Base-by-base conservation (phyloP, 1,139 yeast species). In the Blastobotrys buckinghamii region DNA sequence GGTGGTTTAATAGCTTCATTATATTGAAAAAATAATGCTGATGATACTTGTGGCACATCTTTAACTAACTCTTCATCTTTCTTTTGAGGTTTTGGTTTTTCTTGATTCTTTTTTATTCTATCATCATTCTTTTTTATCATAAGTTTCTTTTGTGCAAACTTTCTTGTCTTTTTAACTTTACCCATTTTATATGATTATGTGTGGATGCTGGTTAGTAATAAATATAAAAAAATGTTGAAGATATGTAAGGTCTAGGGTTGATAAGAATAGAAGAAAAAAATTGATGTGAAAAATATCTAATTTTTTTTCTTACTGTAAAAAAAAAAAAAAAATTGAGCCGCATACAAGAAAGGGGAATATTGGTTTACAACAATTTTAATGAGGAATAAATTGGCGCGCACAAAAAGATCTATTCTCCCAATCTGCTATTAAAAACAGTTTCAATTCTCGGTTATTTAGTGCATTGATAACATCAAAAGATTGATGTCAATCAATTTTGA, bases 1-100 rank as follows among this genome's bases (percentile, higher is more conserved):
- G 98, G 98, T 22, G 98, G 98, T 65, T 85, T 88, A 56, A 92
- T 86, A 32, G 97, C 88, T 66, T 82, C 84, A 65, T 92, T 92
- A 67, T 82, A 92, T 66, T 92, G 97, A 74, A 94, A 92, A 68
- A 92, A 92, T 45, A 92, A 76, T 0, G 98, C 94, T 51, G 96
- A 86, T 1, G 97, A 88, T 1, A 92, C 96, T 68, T 92, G 98
- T 2, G 98, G 98, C 50, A 90, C 80, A 36, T 81, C 82, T 64
- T 79, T 80, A 7, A 95, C 84, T 43, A 90, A 72, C 66, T 90
- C 97, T 33, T 88, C 84, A 58, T 89, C 96, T 47, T 78, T 78
- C 51, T 71, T 56, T 34, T 56, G 57, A 42, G 47, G 60, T 49
- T 49, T 60, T 52, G 54, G 66, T 56, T 54, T 65, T 15, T 64